Base-by-base conservation (phyloP, 148 eudicot species). In the Limonium bicolor region DNA sequence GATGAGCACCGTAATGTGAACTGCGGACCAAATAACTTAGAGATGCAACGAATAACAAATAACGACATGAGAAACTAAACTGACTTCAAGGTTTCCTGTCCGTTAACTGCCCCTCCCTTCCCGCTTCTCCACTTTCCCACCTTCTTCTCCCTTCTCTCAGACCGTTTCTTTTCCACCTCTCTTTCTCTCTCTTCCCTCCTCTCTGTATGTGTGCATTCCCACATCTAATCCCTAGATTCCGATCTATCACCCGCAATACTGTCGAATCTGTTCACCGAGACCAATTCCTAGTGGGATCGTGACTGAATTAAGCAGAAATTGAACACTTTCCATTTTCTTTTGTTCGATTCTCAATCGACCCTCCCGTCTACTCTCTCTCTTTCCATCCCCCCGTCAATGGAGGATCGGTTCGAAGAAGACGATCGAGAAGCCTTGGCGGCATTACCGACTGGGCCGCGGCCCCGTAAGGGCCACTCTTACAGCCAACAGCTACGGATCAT, bases 391-490 rank as follows among this genome's bases (percentile, higher is more conserved):
- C n/a, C n/a, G n/a, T n/a, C n/a, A 25, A 43, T 43, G 48, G 48
- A 28, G 19, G 31, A 43, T 35, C 38, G 38, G 16, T 5, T n/a
- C 17, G 16, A 43, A 6, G 4, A 70, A 0, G 86, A 68, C 24
- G 83, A 80, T 9, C 46, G 42, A 6, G 64, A 76, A 22, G 64
- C 73, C 4, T 11, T 75, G 14, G 63, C 67, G 3, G 48, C 62
- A 0, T 20, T 72, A 1, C n/a, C 62, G 42, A 28, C 20, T 35
- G 54, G 49, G 0, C 86, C 69, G 3, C 54, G 71, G 0, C 55
- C 19, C 34, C 80, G 73, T 2, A 73, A 71, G 27, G 42, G 59
- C 0, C 70, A 75, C 5, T 73, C 84, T 5, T 58, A 82, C 58
- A 68, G 70, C 67, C 78, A 71, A 4, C 78, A 71, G 37, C 57